Evolutionary conservation across 1,284 basidiomycete species (phyloP).

Genomic region (Stereum hirsutum): DNA sequence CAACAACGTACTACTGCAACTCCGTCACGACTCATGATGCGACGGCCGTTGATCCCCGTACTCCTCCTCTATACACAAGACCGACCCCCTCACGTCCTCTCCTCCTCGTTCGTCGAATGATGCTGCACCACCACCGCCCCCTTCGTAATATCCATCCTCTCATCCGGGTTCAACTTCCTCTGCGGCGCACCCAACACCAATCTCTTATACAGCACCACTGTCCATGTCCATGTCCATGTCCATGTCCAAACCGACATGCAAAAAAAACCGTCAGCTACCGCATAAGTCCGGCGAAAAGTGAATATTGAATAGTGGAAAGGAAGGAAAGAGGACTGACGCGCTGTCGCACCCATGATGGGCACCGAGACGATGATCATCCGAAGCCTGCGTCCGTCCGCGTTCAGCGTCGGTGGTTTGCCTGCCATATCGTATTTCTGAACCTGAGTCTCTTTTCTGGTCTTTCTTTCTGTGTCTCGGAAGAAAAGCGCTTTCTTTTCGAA

Average conservation of each 20-base stretch:
- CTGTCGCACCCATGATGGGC: not conserved
- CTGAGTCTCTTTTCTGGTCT: no score
- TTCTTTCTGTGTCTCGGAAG: no score
- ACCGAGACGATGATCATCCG: conserved; percentile 1
- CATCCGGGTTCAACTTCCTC: no score
- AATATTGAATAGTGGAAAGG: not conserved
- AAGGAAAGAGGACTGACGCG: not conserved
- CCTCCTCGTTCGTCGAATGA: not conserved
- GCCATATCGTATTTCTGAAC: no score
- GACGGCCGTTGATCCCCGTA: not conserved
- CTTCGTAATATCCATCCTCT: no score
- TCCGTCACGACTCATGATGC: not conserved
- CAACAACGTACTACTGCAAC: not conserved
- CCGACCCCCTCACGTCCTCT: not conserved
- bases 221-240: not conserved
- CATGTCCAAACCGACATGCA: not conserved
- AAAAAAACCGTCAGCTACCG: not conserved
- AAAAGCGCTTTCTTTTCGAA: no score
- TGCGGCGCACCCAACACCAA: not conserved
- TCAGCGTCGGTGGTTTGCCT: not conserved
- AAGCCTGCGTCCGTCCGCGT: not conserved
- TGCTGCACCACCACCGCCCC: no score
- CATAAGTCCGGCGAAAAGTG: not conserved
- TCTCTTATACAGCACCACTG: not conserved
- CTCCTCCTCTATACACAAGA: not conserved